These are phyloP conservation scores for Claviceps pazoutovae DNA, from an alignment of 2,329 filamentous ascomycete genomes.

Conservation along the genomic window DNA sequence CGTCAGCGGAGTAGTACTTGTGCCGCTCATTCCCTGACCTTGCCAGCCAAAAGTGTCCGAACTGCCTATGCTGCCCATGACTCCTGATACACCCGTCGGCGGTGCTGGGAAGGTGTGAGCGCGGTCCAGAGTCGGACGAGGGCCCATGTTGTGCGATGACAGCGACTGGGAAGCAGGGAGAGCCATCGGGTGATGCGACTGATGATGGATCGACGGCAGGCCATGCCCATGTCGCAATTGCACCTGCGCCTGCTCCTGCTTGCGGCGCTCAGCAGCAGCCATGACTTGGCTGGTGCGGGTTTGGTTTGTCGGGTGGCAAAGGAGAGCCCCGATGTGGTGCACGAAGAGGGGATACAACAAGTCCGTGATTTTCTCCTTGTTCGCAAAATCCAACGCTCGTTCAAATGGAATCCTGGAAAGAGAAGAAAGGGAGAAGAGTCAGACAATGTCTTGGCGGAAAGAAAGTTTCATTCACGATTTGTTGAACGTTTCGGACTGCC, in stretches of 20 bases:
- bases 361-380: conserved; percentile 99
- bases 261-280: conserved; percentile 67
- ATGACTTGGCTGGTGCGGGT: conserved; percentile 72
- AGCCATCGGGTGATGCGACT: conserved; percentile 45
- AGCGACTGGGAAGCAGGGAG: conserved; percentile 43
- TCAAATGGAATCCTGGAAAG: conserved; percentile 82
- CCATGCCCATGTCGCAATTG: conserved; percentile 47
- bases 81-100: conserved; percentile 80
- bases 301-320: conserved; percentile 89
- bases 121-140: conserved; percentile 65
- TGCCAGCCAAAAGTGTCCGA: conserved; percentile 74
- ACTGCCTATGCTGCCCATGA: conserved; percentile 59
- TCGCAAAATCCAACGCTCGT: conserved; percentile 92
- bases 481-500: neutral
- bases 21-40: conserved; percentile 44
- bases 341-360: conserved; percentile 91
- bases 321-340: conserved; percentile 84
- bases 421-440: neutral
- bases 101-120: conserved; percentile 90
- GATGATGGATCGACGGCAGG: conserved; percentile 57
- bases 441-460: conserved; percentile 13
- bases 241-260: conserved; percentile 51
- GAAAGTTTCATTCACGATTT: neutral
- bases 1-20: conserved; percentile 55
- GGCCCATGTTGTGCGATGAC: conserved; percentile 52